Evolutionary conservation across 345 rosid genomes (phyloP), one percentile per base, ranked within the genome.

Genomic region (Rhizophora mangle): DNA sequence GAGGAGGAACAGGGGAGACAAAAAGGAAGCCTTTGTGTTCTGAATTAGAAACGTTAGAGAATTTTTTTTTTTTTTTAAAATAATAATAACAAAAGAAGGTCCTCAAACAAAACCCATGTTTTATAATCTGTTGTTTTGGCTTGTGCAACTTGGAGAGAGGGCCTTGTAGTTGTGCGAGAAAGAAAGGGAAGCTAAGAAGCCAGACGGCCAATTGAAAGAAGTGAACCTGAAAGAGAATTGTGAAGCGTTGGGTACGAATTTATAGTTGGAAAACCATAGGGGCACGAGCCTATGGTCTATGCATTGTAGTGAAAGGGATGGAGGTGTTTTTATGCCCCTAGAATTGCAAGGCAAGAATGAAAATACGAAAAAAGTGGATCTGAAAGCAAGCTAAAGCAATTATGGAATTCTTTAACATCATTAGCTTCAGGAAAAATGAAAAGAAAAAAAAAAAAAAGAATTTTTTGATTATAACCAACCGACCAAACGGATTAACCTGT

Each of bases 201-300:
- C 49, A 43, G 49, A 43, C 49, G 49, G 15, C 49, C 49, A 43
- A 43, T 0, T 56, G 52, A n/a, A 26, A 49, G 65, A 30, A 57
- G 65, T 64, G 47, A 34, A 32, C 34, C 64, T 81, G 86, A 60
- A 70, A 39, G 85, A 36, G 61, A 51, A 62, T 64, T 74, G 84
- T 49, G 61, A 47, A 69, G 76, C 69, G 67, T 39, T 29, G 72
- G 54, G 68, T 65, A 55, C 36, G 60, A 59, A 83, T 83, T 81
- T 83, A 85, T 85, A 85, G 79, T 4, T 2, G 69, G 43, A 68
- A 53, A 30, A 6, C 29, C 29, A 24, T 56, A 10, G 30, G 19
- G 16, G 60, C 59, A 8, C 16, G 26, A 24, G 60, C 18, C 30
- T 22, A 10, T 1, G 1, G 60, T 30, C 30, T 56, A 24, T 1